Evolutionary conservation across 2,329 filamentous ascomycete species (phyloP).

Genomic region (Talaromyces sp.): DNA sequence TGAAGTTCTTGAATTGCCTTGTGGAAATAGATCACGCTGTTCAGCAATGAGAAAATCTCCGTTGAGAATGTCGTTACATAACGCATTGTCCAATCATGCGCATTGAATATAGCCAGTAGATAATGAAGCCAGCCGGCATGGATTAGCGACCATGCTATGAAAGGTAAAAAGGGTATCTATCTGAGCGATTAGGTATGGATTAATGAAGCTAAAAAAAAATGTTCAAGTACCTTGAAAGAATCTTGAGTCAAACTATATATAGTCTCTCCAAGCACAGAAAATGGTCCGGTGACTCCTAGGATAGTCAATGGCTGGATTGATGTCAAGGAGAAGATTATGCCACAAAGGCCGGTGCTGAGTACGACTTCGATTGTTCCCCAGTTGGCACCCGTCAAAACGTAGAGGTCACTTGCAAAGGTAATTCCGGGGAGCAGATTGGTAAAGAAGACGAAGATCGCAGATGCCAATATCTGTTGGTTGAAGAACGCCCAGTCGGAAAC

Average conservation of each 20-base stretch:
- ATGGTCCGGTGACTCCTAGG: conserved; percentile 60
- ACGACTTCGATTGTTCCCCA: conserved; percentile 65
- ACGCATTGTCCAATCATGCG: conserved; percentile 65
- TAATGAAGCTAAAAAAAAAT: background rate
- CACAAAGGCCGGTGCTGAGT: conserved; percentile 59
- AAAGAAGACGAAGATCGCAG: conserved; percentile 61
- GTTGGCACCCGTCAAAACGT: conserved; percentile 54
- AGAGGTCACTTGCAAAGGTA: conserved; percentile 61
- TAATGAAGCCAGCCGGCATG: conserved; percentile 62
- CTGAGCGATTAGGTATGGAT: conserved; percentile 6
- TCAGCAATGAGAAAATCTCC: conserved; percentile 61
- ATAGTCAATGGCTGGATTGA: conserved; percentile 61
- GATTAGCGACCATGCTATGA: conserved; percentile 64
- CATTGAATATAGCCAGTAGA: conserved; percentile 59
- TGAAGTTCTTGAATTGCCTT: conserved; percentile 61
- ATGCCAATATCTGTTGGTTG: conserved; percentile 59
- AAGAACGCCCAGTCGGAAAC: conserved; percentile 53
- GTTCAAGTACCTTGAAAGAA: conserved; percentile 45
- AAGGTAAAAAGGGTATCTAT: conserved; percentile 55
- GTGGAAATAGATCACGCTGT: conserved; percentile 64
- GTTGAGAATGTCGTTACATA: conserved; percentile 63
- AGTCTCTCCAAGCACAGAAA: conserved; percentile 61
- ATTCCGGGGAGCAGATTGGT: conserved; percentile 62
- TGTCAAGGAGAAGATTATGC: conserved; percentile 56
- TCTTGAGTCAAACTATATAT: conserved; percentile 55